phyloP scores from a whole-genome alignment of 2,329 filamentous ascomycete genomes.

The Ceratocystis variospora region DNA sequence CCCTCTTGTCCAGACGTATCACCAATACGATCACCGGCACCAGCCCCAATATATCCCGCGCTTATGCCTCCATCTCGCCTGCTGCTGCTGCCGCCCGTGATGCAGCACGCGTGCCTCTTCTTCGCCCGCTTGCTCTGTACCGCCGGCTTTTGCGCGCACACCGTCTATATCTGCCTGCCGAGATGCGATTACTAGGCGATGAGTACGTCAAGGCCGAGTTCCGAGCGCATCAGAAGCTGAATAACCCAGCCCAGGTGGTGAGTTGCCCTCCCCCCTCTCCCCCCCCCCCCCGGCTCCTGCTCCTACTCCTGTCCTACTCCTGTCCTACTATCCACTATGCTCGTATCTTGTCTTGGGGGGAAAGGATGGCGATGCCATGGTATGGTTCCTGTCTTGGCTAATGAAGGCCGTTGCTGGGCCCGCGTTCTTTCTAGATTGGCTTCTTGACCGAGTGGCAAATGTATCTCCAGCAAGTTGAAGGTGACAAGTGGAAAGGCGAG shows the following conservation, averaged over 20 bases:
- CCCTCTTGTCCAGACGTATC: neutral
- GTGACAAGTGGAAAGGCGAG: constrained; percentile 62
- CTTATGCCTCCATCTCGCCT: constrained; percentile 4
- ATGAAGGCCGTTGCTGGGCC: neutral
- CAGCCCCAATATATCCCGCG: neutral
- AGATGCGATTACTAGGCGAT: constrained; percentile 74
- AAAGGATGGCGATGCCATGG: too few species aligned
- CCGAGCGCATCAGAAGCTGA: constrained; percentile 63
- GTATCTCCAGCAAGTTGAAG: constrained; percentile 86
- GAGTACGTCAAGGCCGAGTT: constrained; percentile 92
- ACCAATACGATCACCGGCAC: too few species aligned
- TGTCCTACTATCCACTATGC: too few species aligned
- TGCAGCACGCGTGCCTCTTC: constrained; percentile 46
- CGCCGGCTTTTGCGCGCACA: constrained; percentile 76
- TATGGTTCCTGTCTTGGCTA: too few species aligned
- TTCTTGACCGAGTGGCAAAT: constrained; percentile 95
- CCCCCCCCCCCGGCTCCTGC: too few species aligned
- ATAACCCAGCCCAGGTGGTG: constrained; percentile 87
- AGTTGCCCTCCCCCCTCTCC: constrained; percentile 23
- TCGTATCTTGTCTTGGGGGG: too few species aligned
- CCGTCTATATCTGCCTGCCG: constrained; percentile 57
- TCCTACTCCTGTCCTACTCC: too few species aligned
- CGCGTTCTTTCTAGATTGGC: constrained; percentile 51
- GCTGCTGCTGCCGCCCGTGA: constrained; percentile 23
- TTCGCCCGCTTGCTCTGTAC: constrained; percentile 83